phyloP scores from a whole-genome alignment of 768 basidiomycete species.

The Lactarius pseudohatsudake region DNA sequence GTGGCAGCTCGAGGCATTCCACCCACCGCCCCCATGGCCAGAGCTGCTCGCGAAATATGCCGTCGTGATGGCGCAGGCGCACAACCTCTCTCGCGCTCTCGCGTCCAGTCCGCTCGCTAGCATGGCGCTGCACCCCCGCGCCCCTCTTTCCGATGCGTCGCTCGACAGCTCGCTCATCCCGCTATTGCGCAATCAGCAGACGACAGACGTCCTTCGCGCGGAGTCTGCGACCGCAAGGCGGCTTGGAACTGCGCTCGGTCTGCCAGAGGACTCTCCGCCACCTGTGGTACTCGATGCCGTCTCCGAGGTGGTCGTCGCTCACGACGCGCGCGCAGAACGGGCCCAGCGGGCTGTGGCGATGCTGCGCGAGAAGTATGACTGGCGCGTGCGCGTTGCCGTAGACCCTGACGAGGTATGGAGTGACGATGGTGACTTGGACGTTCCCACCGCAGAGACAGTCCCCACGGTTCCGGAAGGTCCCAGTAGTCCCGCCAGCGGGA shows the following conservation, averaged over 20 bases:
- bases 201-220: conserved; percentile 66
- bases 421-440: conserved; percentile 71
- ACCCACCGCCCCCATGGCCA: conserved; percentile 70
- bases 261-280: conserved; percentile 45
- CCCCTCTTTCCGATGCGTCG: conserved; percentile 58
- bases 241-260: conserved; percentile 48
- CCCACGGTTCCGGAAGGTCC: conserved; percentile 76
- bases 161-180: conserved; percentile 74
- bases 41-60: conserved; percentile 87
- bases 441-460: conserved; percentile 46
- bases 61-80: conserved; percentile 78
- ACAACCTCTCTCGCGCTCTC: conserved; percentile 69
- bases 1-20: conserved; percentile 60
- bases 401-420: conserved; percentile 65
- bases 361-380: conserved; percentile 77
- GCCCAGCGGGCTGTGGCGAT: conserved; percentile 78
- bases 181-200: conserved; percentile 77
- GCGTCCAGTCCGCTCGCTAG: conserved; percentile 58
- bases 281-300: conserved; percentile 35
- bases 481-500: conserved; percentile 37
- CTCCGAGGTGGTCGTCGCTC: conserved; percentile 53
- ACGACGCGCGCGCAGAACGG: conserved; percentile 74
- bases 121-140: conserved; percentile 66
- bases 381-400: conserved; percentile 78
- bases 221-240: conserved; percentile 74